phyloP scores from a whole-genome alignment of 2,329 filamentous ascomycete species.

The Cercospora beticola region DNA sequence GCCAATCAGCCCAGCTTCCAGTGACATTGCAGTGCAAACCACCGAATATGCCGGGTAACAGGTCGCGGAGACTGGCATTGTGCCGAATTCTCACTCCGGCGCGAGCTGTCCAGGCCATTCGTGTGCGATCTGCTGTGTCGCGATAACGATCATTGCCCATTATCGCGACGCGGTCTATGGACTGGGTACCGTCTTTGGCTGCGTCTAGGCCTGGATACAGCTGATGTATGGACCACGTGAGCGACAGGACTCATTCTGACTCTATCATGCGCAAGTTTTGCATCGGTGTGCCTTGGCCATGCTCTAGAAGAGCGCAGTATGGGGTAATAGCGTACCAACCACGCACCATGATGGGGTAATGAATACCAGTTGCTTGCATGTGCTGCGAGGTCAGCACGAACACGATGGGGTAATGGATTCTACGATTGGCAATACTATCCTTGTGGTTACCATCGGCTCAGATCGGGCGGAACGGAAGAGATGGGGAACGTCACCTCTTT shows the following conservation, averaged over 20 bases:
- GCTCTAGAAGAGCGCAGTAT: background rate
- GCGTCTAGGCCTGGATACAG: background rate
- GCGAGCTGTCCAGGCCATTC: background rate
- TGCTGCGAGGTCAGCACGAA: background rate
- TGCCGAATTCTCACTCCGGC: background rate
- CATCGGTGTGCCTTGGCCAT: background rate
- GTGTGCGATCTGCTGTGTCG: background rate
- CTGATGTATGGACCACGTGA: background rate
- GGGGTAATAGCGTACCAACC: constrained; percentile 1
- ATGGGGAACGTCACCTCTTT: constrained; percentile 11
- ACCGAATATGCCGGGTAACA: background rate
- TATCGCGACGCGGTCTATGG: background rate
- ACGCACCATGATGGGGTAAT: constrained; percentile 12
- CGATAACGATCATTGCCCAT: background rate
- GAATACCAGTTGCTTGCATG: background rate
- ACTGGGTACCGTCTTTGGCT: background rate
- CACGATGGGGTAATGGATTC: constrained; percentile 17
- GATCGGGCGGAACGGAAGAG: constrained; percentile 14
- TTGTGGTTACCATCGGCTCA: constrained; percentile 16
- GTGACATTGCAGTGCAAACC: background rate
- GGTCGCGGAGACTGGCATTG: background rate
- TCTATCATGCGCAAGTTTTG: background rate
- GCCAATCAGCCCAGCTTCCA: background rate
- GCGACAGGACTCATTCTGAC: background rate
- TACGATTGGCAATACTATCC: constrained; percentile 11